These are phyloP conservation scores for Calonectria honghensis DNA, from an alignment of 2,329 filamentous ascomycete genomes.

Conservation along the genomic window DNA sequence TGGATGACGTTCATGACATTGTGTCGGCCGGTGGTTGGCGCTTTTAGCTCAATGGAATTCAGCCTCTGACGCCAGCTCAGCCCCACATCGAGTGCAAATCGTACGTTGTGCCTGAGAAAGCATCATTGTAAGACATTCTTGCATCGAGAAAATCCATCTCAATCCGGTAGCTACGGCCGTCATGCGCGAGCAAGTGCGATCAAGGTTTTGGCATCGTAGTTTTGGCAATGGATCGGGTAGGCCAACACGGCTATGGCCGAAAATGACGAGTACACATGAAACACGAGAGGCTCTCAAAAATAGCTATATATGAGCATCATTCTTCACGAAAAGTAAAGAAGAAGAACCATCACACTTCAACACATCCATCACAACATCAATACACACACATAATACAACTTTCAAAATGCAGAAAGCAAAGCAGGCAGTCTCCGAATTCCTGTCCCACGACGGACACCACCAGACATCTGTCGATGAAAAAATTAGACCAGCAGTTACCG, in stretches of 20 bases:
- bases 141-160: neutral
- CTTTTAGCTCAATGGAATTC: slow-evolving; percentile 17
- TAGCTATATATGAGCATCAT: neutral
- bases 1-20: slow-evolving; percentile 23
- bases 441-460: slow-evolving; percentile 77
- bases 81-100: neutral
- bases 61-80: slow-evolving; percentile 10
- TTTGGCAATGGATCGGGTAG: neutral
- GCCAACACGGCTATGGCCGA: neutral
- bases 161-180: no score
- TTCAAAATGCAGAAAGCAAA: slow-evolving; percentile 79
- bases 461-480: slow-evolving; percentile 83
- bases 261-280: neutral
- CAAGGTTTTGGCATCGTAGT: neutral
- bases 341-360: neutral
- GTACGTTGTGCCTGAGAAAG: slow-evolving; percentile 1
- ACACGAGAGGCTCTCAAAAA: neutral
- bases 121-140: neutral
- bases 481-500: slow-evolving; percentile 75
- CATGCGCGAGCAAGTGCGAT: neutral
- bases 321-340: neutral
- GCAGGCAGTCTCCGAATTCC: slow-evolving; percentile 76
- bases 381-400: neutral
- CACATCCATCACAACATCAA: neutral
- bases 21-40: slow-evolving; percentile 17